phyloP scores from a whole-genome alignment of 768 basidiomycete genomes.

The Hygrocybe coccinea region DNA sequence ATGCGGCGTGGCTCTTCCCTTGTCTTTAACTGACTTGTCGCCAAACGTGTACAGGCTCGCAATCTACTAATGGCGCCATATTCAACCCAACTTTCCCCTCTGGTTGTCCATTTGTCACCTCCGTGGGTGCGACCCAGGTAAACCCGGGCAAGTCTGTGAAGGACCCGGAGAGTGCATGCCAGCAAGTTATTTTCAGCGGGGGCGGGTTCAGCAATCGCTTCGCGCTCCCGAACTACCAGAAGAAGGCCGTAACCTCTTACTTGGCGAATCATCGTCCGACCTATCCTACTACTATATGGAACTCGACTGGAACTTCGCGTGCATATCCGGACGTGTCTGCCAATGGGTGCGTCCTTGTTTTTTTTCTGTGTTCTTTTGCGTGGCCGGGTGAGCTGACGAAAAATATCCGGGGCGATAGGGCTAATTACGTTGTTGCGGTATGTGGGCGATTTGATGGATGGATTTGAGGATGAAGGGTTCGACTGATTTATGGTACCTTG shows the following conservation, averaged over 20 bases:
- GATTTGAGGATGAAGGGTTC: no score
- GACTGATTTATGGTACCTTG: no score
- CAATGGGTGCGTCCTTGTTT: slow-evolving; percentile 28
- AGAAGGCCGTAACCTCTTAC: slow-evolving; percentile 21
- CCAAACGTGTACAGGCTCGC: slow-evolving; percentile 23
- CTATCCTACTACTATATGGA: slow-evolving; percentile 23
- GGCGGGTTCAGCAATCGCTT: slow-evolving; percentile 40
- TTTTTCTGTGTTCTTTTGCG: no score
- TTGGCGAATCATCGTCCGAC: slow-evolving; percentile 13
- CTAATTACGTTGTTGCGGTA: slow-evolving; percentile 42
- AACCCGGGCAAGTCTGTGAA: slow-evolving; percentile 26
- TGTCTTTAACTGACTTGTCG: no score
- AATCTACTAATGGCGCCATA: slow-evolving; percentile 26
- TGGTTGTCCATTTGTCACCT: slow-evolving; percentile 31
- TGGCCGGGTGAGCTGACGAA: no score
- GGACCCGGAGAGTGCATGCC: slow-evolving; percentile 35
- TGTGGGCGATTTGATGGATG: no score
- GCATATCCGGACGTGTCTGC: slow-evolving; percentile 47
- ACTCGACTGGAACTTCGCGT: slow-evolving; percentile 36
- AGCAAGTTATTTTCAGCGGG: slow-evolving; percentile 35
- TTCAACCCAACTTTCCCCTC: slow-evolving; percentile 37
- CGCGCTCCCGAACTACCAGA: slow-evolving; percentile 38
- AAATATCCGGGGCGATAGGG: no score
- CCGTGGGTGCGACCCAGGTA: slow-evolving; percentile 43
- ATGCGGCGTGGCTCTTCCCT: background rate